Conservation (phyloP, 257 asterid genomes). For the Nicotiana benthamiana region DNA sequence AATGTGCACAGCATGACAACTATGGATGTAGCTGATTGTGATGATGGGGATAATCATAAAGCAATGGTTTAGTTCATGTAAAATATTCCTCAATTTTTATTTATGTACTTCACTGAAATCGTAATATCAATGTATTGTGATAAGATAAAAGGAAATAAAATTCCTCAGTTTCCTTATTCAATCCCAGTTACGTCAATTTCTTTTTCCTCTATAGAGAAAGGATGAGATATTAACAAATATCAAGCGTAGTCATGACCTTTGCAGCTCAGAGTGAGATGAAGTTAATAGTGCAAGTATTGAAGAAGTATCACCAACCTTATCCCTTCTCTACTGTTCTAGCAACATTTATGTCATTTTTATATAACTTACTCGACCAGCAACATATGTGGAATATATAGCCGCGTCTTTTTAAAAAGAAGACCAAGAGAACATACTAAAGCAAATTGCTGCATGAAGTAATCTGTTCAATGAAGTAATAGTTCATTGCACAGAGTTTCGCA, state of each 20-base stretch:
- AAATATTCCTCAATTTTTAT: neutral
- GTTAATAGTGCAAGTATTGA: neutral
- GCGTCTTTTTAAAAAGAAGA: neutral
- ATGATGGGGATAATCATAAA: slow-evolving; percentile 13
- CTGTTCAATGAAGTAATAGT: neutral
- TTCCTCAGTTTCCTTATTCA: neutral
- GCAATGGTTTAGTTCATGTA: slow-evolving; percentile 18
- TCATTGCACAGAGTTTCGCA: neutral
- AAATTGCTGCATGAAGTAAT: neutral
- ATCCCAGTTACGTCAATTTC: neutral
- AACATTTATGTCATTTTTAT: too few relatives aligned
- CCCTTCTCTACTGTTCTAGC: neutral
- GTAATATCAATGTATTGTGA: neutral
- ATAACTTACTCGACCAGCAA: neutral
- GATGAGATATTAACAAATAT: neutral
- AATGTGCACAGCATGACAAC: slow-evolving; percentile 28
- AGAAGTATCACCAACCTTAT: neutral
- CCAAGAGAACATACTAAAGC: neutral
- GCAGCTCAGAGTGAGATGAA: neutral
- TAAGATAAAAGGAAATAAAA: neutral
- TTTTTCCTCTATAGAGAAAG: neutral
- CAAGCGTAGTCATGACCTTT: neutral
- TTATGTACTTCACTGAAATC: neutral
- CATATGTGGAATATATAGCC: neutral
- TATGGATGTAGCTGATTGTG: too few relatives aligned